Percentiles rank a stretch among this genome's conserved stretches.
Conservation (phyloP, 192 early-diverging fungal species). For the Gonapodya prolifera region DNA sequence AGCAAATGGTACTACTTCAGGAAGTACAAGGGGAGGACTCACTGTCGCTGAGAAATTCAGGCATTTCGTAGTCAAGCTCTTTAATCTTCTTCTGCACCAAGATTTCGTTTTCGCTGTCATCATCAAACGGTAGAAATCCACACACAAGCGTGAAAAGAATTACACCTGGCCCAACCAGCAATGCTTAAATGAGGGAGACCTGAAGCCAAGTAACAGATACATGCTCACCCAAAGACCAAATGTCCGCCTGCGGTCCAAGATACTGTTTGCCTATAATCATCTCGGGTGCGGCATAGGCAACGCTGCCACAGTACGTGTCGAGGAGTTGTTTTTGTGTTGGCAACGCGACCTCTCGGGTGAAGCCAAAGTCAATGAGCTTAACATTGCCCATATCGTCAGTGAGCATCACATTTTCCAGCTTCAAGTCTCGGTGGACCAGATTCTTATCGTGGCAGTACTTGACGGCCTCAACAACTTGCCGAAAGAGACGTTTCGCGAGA, state of each 20-base stretch:
- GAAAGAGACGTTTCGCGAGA: constrained; percentile 1
- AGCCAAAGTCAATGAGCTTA: constrained; percentile 56
- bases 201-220: background rate
- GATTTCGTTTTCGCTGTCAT: constrained; percentile 46
- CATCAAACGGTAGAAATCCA: constrained; percentile 42
- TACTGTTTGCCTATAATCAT: constrained; percentile 64
- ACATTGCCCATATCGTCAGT: constrained; percentile 23
- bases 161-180: constrained; percentile 18
- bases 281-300: constrained; percentile 74
- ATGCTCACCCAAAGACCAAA: constrained; percentile 42
- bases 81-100: constrained; percentile 57
- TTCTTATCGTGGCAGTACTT: background rate
- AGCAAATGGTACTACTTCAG: background rate
- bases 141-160: constrained; percentile 34
- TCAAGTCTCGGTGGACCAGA: constrained; percentile 7
- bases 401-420: background rate
- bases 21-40: constrained; percentile 1
- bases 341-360: constrained; percentile 38
- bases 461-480: constrained; percentile 7
- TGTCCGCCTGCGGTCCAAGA: constrained; percentile 47
- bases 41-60: constrained; percentile 44
- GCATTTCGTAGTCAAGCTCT: constrained; percentile 58
- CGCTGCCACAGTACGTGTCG: constrained; percentile 49
- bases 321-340: constrained; percentile 30
- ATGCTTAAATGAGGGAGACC: background rate